Evolutionary conservation across 2,329 filamentous ascomycete species (phyloP).

Genomic region (Ophiostoma pallidulum): DNA sequence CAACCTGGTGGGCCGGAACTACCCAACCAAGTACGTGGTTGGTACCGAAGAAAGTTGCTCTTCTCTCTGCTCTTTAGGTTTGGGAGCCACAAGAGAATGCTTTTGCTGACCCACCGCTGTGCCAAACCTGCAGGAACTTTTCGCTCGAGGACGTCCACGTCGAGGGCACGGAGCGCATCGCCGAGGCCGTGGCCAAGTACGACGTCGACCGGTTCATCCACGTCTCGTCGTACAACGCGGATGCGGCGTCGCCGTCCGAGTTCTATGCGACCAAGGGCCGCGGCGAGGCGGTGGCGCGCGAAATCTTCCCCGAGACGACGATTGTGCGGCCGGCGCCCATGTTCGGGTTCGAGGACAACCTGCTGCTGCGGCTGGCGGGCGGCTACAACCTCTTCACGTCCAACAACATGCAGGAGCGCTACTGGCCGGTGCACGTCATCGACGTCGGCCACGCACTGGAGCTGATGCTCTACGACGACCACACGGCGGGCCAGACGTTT

Average conservation of each 20-base stretch:
- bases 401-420: slow-evolving; percentile 88
- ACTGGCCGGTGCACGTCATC: slow-evolving; percentile 86
- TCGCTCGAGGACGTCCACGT: slow-evolving; percentile 85
- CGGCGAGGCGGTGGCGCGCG: slow-evolving; percentile 74
- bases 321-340: slow-evolving; percentile 89
- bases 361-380: slow-evolving; percentile 77
- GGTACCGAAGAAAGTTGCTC: too few species aligned
- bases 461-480: slow-evolving; percentile 83
- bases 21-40: slow-evolving; percentile 74
- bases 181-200: slow-evolving; percentile 91
- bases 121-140: slow-evolving; percentile 63
- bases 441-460: slow-evolving; percentile 87
- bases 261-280: slow-evolving; percentile 87
- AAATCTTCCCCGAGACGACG: slow-evolving; percentile 92
- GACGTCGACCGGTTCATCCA: slow-evolving; percentile 96
- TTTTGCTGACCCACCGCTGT: not conserved
- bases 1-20: slow-evolving; percentile 89
- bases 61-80: too few species aligned
- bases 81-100: not conserved
- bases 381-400: slow-evolving; percentile 75
- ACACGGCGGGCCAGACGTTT: slow-evolving; percentile 79
- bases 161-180: slow-evolving; percentile 85
- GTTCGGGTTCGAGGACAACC: slow-evolving; percentile 89
- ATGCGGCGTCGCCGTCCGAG: slow-evolving; percentile 69
- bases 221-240: slow-evolving; percentile 88